phyloP scores from a whole-genome alignment of 805 yeast species.

The Blastobotrys muscicola region DNA sequence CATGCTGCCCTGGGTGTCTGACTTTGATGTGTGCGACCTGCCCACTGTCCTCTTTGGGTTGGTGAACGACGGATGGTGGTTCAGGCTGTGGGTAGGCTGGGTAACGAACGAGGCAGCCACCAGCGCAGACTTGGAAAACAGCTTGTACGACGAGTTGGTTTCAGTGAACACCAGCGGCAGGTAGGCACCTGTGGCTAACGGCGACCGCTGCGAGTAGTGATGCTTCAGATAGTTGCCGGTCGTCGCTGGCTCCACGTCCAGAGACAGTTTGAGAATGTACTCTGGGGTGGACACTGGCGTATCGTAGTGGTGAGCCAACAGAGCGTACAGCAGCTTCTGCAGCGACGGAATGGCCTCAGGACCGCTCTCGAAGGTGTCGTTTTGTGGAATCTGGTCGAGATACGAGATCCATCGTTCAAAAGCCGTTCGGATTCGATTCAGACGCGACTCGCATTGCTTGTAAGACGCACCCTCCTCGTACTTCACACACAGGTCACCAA shows the following conservation, averaged over 20 bases:
- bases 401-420: conserved; percentile 79
- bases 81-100: neutral
- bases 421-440: conserved; percentile 60
- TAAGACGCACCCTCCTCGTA: conserved; percentile 32
- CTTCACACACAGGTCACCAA: conserved; percentile 70
- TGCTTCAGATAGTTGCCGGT: conserved; percentile 35
- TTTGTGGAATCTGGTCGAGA: conserved; percentile 39
- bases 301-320: conserved; percentile 38
- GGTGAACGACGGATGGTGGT: conserved; percentile 1
- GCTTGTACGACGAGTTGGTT: conserved; percentile 42
- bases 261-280: conserved; percentile 55
- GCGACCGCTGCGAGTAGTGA: conserved; percentile 42
- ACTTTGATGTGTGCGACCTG: conserved; percentile 4
- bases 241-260: conserved; percentile 52
- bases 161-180: conserved; percentile 59
- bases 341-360: conserved; percentile 27
- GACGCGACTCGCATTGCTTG: conserved; percentile 51
- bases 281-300: conserved; percentile 22
- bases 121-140: conserved; percentile 44
- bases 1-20: conserved; percentile 1
- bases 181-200: conserved; percentile 53
- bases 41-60: conserved; percentile 1
- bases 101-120: conserved; percentile 44
- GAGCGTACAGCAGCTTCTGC: conserved; percentile 34
- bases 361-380: conserved; percentile 25